Base-by-base conservation (phyloP, 1,139 yeast genomes). In the Candida tropicalis region DNA sequence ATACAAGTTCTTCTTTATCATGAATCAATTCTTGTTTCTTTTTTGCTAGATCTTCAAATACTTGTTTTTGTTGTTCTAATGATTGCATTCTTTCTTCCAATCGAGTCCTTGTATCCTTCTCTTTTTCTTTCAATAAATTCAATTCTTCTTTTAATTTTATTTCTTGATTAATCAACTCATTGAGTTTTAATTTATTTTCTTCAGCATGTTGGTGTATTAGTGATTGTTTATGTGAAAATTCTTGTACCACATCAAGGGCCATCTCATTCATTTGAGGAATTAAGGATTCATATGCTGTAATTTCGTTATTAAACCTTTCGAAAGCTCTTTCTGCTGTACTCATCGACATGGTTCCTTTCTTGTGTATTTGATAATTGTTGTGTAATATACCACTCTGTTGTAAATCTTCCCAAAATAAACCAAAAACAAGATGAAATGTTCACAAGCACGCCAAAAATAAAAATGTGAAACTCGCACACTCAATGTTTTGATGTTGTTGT, bases 1-100 rank as follows among this genome's bases (percentile, higher is more conserved):
- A 41, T 18, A 58, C 62, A 15, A 73, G 48, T 15, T 58, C 57
- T 1, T 41, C 41, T 28, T 65, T 66, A n/a, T 52, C 57, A 4
- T 44, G 44, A 3, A 46, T 40, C 31, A 68, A 53, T 13, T 51
- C 51, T 6, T 51, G 45, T 32, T 65, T 63, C 39, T 65, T 65
- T 7, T 45, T 35, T 6, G 50, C 43, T 37, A 69, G 56, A 12
- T 63, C 65, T 28, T 63, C 62, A 3, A 68, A 66, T 44, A 61
- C 62, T 15, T 53, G 48, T 40, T 56, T 62, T 41, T 62, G 62
- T 49, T 56, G 53, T 37, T 59, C 60, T 16, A 62, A 46, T 5
- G 40, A 27, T 10, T 23, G 16, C 34, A 44, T 12, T 17, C 40
- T 32, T 3, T 26, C 35, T 3, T 36, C 24, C 22, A 41, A 31